These are phyloP conservation scores for Sugiyamaella paludigena DNA, from an alignment of 1,139 yeast genomes.

Conservation along the genomic window DNA sequence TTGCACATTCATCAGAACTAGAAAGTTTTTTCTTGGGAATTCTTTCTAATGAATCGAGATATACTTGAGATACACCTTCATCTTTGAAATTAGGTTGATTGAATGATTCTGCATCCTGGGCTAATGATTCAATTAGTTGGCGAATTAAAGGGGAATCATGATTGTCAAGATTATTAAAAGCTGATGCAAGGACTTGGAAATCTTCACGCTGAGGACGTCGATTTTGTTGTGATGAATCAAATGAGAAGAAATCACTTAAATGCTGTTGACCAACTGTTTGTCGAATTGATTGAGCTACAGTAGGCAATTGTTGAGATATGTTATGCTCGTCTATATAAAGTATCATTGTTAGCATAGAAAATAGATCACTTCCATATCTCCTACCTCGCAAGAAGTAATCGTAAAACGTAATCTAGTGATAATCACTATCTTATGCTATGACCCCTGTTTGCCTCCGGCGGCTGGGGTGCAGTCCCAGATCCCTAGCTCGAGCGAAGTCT, in stretches of 20 bases:
- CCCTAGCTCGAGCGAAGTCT: no score
- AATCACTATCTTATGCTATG: no score
- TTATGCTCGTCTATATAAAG: conserved; percentile 14
- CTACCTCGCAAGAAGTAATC: no score
- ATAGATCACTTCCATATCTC: no score
- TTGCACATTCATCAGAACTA: conserved; percentile 64
- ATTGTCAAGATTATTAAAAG: conserved; percentile 16
- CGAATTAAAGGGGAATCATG: conserved; percentile 24
- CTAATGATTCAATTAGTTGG: conserved; percentile 23
- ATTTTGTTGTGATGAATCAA: conserved; percentile 1
- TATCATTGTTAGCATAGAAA: no score
- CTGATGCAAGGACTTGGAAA: conserved; percentile 20
- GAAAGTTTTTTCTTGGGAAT: conserved; percentile 52
- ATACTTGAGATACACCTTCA: conserved; percentile 68
- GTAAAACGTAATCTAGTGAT: no score
- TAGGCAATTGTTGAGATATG: background rate
- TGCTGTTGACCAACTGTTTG: conserved; percentile 20
- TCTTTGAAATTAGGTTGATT: background rate
- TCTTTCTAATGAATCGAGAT: conserved; percentile 73
- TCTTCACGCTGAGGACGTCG: conserved; percentile 16
- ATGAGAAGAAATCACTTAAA: conserved; percentile 24
- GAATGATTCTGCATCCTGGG: conserved; percentile 18
- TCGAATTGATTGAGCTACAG: conserved; percentile 6
- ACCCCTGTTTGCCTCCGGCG: background rate
- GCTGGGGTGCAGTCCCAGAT: background rate